phyloP scores from a whole-genome alignment of 139 green algal species.

The Micractinium conductrix region DNA sequence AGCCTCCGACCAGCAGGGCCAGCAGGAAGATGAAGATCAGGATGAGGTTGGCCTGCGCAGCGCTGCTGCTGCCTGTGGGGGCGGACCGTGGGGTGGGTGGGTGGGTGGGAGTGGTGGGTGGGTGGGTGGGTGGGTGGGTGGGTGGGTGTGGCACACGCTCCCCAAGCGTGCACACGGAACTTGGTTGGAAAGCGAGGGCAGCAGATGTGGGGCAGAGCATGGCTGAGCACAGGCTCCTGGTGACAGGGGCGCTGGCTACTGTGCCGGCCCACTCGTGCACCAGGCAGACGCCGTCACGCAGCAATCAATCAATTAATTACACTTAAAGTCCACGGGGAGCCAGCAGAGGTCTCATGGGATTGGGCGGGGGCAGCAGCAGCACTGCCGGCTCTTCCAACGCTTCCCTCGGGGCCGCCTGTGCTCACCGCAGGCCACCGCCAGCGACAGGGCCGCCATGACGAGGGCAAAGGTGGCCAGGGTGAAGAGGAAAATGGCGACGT shows the following conservation, averaged over 20 bases:
- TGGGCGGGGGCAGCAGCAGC: too few relatives aligned
- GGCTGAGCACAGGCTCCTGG: not conserved
- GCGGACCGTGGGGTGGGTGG: too few relatives aligned
- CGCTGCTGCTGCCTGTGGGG: slow-evolving; percentile 17
- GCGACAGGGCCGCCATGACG: slow-evolving; percentile 59
- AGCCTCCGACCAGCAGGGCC: slow-evolving; percentile 67
- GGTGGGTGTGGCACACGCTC: too few relatives aligned
- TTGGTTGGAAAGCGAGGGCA: too few relatives aligned
- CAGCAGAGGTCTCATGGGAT: too few relatives aligned
- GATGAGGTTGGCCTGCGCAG: slow-evolving; percentile 67
- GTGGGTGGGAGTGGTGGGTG: not conserved
- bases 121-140: too few relatives aligned
- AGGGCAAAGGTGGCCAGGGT: slow-evolving; percentile 54
- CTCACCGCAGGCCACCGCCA: slow-evolving; percentile 52
- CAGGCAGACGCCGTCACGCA: too few relatives aligned
- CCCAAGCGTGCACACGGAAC: too few relatives aligned
- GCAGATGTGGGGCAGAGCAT: too few relatives aligned
- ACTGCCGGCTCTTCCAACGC: not conserved
- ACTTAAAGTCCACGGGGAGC: too few relatives aligned
- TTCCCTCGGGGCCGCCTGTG: not conserved
- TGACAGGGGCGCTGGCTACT: not conserved
- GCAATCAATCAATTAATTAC: not conserved
- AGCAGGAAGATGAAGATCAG: slow-evolving; percentile 83
- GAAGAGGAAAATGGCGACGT: slow-evolving; percentile 62
- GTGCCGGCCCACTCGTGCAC: too few relatives aligned